These are phyloP conservation scores for Aspergillus cejpii DNA, from an alignment of 2,329 filamentous ascomycete species.

Conservation along the genomic window DNA sequence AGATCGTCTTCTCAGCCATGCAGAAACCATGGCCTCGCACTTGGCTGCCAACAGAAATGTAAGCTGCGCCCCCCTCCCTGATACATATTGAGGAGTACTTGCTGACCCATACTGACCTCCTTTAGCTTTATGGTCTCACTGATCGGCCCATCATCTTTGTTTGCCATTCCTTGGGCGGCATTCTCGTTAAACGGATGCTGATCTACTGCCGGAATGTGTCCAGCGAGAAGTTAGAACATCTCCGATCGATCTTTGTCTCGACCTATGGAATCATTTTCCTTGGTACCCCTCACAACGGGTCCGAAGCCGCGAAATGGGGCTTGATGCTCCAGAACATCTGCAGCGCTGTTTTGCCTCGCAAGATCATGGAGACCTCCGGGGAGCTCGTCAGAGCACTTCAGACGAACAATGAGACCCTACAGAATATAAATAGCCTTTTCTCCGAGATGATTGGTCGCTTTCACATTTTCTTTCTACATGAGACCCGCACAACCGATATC, in stretches of 20 bases:
- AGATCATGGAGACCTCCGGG: slow-evolving; percentile 60
- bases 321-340: slow-evolving; percentile 62
- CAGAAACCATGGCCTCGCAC: slow-evolving; percentile 59
- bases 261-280: slow-evolving; percentile 72
- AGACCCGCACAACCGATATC: slow-evolving; percentile 64
- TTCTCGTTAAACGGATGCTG: slow-evolving; percentile 63
- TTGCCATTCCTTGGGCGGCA: slow-evolving; percentile 66
- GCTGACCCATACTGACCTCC: slow-evolving; percentile 1
- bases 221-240: slow-evolving; percentile 55
- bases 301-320: slow-evolving; percentile 63
- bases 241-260: slow-evolving; percentile 63
- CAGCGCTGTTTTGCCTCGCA: slow-evolving; percentile 57
- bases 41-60: slow-evolving; percentile 57
- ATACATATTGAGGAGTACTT: neutral
- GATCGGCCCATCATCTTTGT: slow-evolving; percentile 68
- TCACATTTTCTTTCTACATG: slow-evolving; percentile 69
- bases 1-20: slow-evolving; percentile 64
- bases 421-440: slow-evolving; percentile 68
- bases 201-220: slow-evolving; percentile 59
- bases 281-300: slow-evolving; percentile 67
- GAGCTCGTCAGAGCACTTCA: slow-evolving; percentile 65
- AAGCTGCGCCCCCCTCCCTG: slow-evolving; percentile 6
- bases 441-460: slow-evolving; percentile 64
- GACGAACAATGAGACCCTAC: slow-evolving; percentile 64
- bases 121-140: slow-evolving; percentile 42